Evolutionary conservation across 2,329 filamentous ascomycete species (phyloP).

Genomic region (Exserohilum turcica): DNA sequence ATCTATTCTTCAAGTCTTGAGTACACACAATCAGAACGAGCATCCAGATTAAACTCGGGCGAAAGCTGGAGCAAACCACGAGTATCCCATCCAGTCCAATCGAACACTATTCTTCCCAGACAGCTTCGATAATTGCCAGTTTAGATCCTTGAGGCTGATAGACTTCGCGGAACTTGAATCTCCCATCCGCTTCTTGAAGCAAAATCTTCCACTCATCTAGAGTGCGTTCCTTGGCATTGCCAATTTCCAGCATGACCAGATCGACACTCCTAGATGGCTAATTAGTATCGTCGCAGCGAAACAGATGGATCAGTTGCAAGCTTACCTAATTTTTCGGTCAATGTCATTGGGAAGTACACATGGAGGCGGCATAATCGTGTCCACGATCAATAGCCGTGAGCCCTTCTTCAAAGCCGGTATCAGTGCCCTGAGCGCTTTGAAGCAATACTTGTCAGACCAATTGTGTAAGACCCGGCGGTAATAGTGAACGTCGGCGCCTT

Average conservation of each 20-base stretch:
- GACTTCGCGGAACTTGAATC: slow-evolving; percentile 42
- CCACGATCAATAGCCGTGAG: slow-evolving; percentile 23
- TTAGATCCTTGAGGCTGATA: not conserved
- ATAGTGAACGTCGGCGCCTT: slow-evolving; percentile 43
- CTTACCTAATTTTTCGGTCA: slow-evolving; percentile 5
- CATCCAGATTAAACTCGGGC: too few relatives aligned
- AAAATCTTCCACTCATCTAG: slow-evolving; percentile 51
- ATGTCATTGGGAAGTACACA: slow-evolving; percentile 6
- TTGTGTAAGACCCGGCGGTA: slow-evolving; percentile 51
- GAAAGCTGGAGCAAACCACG: too few relatives aligned
- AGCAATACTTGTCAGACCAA: slow-evolving; percentile 43
- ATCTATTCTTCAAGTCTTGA: too few relatives aligned
- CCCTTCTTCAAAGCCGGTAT: slow-evolving; percentile 29
- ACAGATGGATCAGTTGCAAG: not conserved
- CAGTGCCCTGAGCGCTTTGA: slow-evolving; percentile 20
- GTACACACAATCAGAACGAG: too few relatives aligned
- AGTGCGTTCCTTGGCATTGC: slow-evolving; percentile 54
- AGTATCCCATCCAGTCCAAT: too few relatives aligned
- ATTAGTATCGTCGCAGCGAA: not conserved
- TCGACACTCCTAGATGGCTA: slow-evolving; percentile 41
- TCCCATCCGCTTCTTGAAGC: slow-evolving; percentile 50
- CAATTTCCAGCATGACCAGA: slow-evolving; percentile 54
- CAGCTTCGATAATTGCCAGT: slow-evolving; percentile 5
- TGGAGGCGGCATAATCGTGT: slow-evolving; percentile 17
- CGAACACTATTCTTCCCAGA: not conserved